phyloP scores from a whole-genome alignment of 2,329 filamentous ascomycete genomes.

The Sporothrix brasiliensis region DNA sequence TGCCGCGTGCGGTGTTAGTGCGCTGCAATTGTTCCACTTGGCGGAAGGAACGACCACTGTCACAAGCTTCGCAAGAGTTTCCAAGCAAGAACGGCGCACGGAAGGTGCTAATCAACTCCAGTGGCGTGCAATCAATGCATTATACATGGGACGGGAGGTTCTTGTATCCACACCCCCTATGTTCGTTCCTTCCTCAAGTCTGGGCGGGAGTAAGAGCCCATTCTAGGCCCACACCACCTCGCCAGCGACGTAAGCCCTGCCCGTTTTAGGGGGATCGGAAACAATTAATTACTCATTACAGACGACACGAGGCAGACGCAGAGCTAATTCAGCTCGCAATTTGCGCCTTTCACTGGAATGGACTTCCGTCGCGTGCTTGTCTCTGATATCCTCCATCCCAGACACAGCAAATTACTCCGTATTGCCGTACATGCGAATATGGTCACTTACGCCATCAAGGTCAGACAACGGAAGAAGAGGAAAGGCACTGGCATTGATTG shows the following conservation, averaged over 20 bases:
- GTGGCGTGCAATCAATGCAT: background rate
- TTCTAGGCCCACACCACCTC: background rate
- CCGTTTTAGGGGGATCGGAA: background rate
- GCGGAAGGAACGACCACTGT: conserved; percentile 11
- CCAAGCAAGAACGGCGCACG: background rate
- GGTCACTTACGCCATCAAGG: background rate
- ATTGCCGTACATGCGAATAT: background rate
- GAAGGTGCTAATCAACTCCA: background rate
- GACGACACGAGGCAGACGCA: background rate
- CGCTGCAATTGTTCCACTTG: background rate
- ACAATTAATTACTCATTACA: no score
- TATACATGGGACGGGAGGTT: background rate
- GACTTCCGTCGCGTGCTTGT: background rate
- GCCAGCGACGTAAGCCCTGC: background rate
- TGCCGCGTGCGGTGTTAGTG: conserved; percentile 23
- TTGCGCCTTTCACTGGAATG: background rate
- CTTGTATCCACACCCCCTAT: background rate
- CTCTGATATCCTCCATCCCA: no score
- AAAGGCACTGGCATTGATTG: conserved; percentile 29
- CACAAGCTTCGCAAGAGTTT: conserved; percentile 5
- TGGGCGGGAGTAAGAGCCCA: background rate
- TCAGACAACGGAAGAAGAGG: conserved; percentile 8
- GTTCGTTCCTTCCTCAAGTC: background rate
- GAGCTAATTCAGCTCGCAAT: background rate
- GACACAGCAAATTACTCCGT: no score